Evolutionary conservation across 805 yeast genomes (phyloP).

Genomic region (Metschnikowia gruessii): DNA sequence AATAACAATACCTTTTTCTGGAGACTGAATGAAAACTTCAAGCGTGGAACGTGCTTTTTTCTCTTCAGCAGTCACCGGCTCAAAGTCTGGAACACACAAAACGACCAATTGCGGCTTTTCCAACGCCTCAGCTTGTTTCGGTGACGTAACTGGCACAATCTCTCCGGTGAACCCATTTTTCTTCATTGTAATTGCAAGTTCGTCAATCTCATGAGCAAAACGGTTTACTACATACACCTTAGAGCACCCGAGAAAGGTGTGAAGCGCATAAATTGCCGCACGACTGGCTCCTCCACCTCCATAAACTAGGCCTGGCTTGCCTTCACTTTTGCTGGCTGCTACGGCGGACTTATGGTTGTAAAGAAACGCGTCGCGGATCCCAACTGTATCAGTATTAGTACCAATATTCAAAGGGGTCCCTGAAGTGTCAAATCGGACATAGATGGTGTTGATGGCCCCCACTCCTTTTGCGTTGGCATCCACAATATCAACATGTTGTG

Average conservation of each 20-base stretch:
- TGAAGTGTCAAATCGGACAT: slow-evolving; percentile 21
- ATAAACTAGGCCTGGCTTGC: slow-evolving; percentile 30
- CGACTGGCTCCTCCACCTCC: slow-evolving; percentile 39
- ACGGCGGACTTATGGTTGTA: slow-evolving; percentile 15
- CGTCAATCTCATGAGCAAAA: slow-evolving; percentile 26
- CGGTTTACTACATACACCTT: slow-evolving; percentile 30
- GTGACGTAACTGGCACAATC: slow-evolving; percentile 25
- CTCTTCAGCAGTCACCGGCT: slow-evolving; percentile 25
- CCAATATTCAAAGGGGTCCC: slow-evolving; percentile 23
- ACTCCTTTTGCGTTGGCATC: slow-evolving; percentile 31
- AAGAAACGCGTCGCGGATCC: slow-evolving; percentile 29
- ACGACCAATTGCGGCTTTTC: slow-evolving; percentile 25
- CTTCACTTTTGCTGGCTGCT: slow-evolving; percentile 3
- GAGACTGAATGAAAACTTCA: slow-evolving; percentile 24
- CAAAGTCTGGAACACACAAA: slow-evolving; percentile 30
- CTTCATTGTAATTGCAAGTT: slow-evolving; percentile 20
- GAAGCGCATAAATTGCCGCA: slow-evolving; percentile 31
- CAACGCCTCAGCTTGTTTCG: slow-evolving; percentile 22
- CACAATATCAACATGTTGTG: slow-evolving; percentile 25
- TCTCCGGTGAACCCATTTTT: slow-evolving; percentile 25
- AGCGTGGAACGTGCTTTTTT: slow-evolving; percentile 25
- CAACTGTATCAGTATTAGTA: slow-evolving; percentile 34
- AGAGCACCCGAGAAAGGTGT: slow-evolving; percentile 25
- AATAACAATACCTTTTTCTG: slow-evolving; percentile 25
- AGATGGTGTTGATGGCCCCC: slow-evolving; percentile 35